phyloP scores from a whole-genome alignment of 495 filamentous ascomycete genomes.

The Geopyxis carbonaria region DNA sequence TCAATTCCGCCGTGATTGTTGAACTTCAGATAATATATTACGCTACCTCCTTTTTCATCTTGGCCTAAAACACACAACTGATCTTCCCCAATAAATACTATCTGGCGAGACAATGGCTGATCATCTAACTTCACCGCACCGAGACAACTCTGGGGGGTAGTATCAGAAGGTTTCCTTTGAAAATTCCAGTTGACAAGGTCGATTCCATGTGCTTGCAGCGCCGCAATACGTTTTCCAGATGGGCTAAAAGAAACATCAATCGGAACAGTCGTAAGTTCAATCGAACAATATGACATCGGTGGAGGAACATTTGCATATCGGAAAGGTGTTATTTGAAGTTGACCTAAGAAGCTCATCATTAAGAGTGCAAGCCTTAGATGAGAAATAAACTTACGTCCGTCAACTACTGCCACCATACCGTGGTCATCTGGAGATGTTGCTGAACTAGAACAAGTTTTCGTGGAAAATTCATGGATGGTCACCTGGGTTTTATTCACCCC shows the following conservation, averaged over 20 bases:
- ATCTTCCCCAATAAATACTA: slow-evolving; percentile 20
- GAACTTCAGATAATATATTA: too few relatives aligned
- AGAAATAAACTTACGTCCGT: slow-evolving; percentile 43
- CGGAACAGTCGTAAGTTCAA: slow-evolving; percentile 43
- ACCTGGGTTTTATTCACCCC: slow-evolving; percentile 29
- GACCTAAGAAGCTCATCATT: slow-evolving; percentile 27
- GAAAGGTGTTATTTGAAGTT: slow-evolving; percentile 70
- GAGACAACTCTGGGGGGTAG: too few relatives aligned
- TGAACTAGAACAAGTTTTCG: slow-evolving; percentile 49
- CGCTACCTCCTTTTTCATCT: too few relatives aligned
- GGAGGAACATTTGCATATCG: slow-evolving; percentile 72
- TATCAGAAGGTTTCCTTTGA: slow-evolving; percentile 31
- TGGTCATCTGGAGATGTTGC: slow-evolving; percentile 55
- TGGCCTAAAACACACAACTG: slow-evolving; percentile 9
- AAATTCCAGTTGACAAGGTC: slow-evolving; percentile 48
- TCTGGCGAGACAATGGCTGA: slow-evolving; percentile 21
- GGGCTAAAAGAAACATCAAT: slow-evolving; percentile 60
- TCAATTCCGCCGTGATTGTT: too few relatives aligned
- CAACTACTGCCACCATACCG: slow-evolving; percentile 72
- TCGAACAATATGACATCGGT: slow-evolving; percentile 72
- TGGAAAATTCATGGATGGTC: slow-evolving; percentile 49
- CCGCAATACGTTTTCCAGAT: slow-evolving; percentile 48
- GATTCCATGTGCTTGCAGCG: slow-evolving; percentile 47
- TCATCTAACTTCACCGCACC: slow-evolving; percentile 31
- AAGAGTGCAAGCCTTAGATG: not conserved